Percentiles rank a stretch among this genome's conserved stretches.
These are phyloP conservation scores for Rhizopogon vulgaris DNA, from an alignment of 768 basidiomycete genomes.

Conservation along the genomic window DNA sequence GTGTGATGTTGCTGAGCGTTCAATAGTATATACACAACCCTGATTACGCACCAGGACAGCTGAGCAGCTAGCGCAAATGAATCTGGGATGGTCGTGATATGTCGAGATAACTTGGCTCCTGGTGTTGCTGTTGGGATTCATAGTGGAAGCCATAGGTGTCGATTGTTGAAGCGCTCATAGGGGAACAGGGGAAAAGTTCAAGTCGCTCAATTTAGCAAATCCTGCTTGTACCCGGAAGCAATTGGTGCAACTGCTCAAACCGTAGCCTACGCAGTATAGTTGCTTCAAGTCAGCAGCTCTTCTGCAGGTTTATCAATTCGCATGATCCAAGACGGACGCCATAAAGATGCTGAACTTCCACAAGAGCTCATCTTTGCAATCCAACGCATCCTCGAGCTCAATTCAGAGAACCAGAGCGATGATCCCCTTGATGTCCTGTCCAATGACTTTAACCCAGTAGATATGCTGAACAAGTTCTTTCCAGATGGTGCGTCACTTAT, in stretches of 20 bases:
- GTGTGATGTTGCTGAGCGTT: background rate
- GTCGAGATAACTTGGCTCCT: conserved; percentile 52
- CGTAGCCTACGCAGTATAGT: too few relatives aligned
- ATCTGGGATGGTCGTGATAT: conserved; percentile 63
- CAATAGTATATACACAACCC: background rate
- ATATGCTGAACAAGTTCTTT: conserved; percentile 57
- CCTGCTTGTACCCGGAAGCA: background rate
- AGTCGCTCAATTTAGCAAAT: conserved; percentile 3
- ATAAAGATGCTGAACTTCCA: conserved; percentile 44
- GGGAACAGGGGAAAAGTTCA: background rate
- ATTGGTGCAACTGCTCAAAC: background rate
- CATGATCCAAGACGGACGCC: conserved; percentile 2
- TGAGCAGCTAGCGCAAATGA: conserved; percentile 63
- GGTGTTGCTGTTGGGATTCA: conserved; percentile 34
- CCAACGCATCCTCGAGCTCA: conserved; percentile 60
- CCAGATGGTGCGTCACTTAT: conserved; percentile 60
- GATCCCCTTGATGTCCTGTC: conserved; percentile 58
- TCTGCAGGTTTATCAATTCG: background rate
- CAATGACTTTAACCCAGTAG: conserved; percentile 49
- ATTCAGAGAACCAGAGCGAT: conserved; percentile 38
- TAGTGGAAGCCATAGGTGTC: background rate
- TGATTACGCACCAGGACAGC: conserved; percentile 54
- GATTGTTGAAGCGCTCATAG: background rate
- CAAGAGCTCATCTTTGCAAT: conserved; percentile 65
- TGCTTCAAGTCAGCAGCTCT: background rate